phyloP scores from a whole-genome alignment of 768 basidiomycete species.

The Chalciporus sphaerocephalus region DNA sequence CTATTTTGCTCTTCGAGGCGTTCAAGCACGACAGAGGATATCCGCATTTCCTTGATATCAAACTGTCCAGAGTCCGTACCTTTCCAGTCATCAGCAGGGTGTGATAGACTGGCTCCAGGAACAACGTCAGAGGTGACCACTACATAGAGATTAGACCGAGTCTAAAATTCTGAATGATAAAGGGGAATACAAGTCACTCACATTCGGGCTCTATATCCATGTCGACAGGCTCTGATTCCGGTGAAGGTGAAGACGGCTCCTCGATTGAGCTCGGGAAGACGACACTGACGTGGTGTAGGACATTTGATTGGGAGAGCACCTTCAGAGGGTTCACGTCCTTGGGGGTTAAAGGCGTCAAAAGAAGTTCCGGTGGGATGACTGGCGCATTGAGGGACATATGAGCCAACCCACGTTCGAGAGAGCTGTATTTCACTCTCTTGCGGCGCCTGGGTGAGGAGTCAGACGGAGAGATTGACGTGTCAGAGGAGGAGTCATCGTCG shows the following conservation, averaged over 20 bases:
- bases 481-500: constrained; percentile 11
- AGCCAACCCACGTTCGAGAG: constrained; percentile 55
- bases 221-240: constrained; percentile 54
- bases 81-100: constrained; percentile 11
- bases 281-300: constrained; percentile 9
- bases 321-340: constrained; percentile 18
- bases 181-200: constrained; percentile 29
- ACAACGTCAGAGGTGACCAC: not conserved
- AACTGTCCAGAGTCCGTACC: constrained; percentile 22
- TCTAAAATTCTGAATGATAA: too few relatives aligned
- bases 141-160: not conserved
- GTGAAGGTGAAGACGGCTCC: constrained; percentile 35
- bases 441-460: constrained; percentile 39
- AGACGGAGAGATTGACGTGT: constrained; percentile 10
- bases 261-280: constrained; percentile 39
- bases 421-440: constrained; percentile 48
- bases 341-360: not conserved
- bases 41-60: constrained; percentile 29
- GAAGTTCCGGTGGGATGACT: constrained; percentile 2
- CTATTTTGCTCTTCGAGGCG: constrained; percentile 37
- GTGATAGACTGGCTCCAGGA: constrained; percentile 31
- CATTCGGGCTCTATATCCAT: constrained; percentile 72
- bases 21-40: constrained; percentile 45
- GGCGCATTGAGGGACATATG: constrained; percentile 37
- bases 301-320: not conserved